Conservation (phyloP, 2,329 filamentous ascomycete species). For the Zelopaecilomyces penicillatus region DNA sequence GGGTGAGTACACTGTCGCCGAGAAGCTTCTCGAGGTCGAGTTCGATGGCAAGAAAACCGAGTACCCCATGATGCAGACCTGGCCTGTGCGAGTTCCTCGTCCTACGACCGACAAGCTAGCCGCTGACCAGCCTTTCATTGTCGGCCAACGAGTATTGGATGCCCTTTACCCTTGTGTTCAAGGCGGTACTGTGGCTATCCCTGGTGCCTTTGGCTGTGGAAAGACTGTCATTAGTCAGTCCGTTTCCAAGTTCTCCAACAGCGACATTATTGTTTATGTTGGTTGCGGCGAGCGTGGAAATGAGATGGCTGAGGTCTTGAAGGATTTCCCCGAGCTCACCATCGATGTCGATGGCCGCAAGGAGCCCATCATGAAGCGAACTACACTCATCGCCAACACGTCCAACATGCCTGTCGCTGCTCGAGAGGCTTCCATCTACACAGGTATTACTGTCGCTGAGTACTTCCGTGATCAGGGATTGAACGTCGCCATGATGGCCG, state of each 20-base stretch:
- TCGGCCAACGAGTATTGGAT: conserved; percentile 93
- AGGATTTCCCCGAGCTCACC: conserved; percentile 97
- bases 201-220: conserved; percentile 94
- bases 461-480: conserved; percentile 98
- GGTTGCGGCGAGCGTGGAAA: conserved; percentile 89
- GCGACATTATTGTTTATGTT: conserved; percentile 97
- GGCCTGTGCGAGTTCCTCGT: conserved; percentile 93
- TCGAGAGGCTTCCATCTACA: conserved; percentile 98
- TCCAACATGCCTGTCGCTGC: conserved; percentile 99
- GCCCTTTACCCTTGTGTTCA: conserved; percentile 94
- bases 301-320: conserved; percentile 99
- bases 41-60: conserved; percentile 94
- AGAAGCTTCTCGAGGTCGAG: conserved; percentile 91
- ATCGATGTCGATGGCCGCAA: conserved; percentile 91
- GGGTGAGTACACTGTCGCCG: conserved; percentile 86
- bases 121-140: conserved; percentile 83
- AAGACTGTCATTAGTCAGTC: conserved; percentile 99
- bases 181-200: conserved; percentile 95
- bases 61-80: conserved; percentile 97
- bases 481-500: conserved; percentile 99
- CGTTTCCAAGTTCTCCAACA: conserved; percentile 99
- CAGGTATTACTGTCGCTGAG: conserved; percentile 86
- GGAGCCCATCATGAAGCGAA: conserved; percentile 99
- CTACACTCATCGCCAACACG: conserved; percentile 94
- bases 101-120: conserved; percentile 87